A percentile compares a stretch with the other conserved stretches of the same genome.
These are phyloP conservation scores for Phytopythium aichiense DNA, from an alignment of 352 stramenopile species.

Conservation along the genomic window DNA sequence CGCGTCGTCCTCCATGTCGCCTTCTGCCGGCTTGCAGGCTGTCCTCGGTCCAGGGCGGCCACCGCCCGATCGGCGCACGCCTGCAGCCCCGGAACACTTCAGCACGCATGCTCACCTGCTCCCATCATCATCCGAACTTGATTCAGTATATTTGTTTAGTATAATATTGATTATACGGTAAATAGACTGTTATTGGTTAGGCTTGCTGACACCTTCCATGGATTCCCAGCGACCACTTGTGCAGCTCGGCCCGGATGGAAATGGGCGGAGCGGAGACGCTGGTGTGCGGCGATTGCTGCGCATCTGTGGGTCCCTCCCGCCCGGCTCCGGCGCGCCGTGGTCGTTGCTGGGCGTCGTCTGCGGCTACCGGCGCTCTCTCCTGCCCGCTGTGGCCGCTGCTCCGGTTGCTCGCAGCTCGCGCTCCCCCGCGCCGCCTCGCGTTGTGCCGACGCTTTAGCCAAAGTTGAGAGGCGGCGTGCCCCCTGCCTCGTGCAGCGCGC, in stretches of 20 bases:
- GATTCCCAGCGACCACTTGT: background rate
- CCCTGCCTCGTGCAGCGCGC: background rate
- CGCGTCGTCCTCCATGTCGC: background rate
- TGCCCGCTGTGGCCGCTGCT: background rate
- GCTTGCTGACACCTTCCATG: background rate
- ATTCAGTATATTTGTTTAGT: no score
- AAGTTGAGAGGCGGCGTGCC: conserved; percentile 25
- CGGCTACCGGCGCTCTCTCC: background rate
- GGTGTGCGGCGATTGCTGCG: background rate
- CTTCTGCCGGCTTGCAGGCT: background rate
- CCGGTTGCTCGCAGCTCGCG: background rate
- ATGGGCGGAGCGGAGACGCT: background rate
- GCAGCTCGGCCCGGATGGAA: background rate
- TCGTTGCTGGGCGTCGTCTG: background rate
- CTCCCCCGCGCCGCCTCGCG: conserved; percentile 1
- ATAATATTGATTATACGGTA: no score
- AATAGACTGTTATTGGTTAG: no score
- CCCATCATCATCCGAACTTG: no score
- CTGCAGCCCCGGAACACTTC: no score
- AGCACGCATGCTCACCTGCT: no score
- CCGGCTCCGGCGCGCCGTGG: background rate
- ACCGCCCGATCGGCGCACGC: no score
- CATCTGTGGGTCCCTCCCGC: background rate
- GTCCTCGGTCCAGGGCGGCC: no score
- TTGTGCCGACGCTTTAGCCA: conserved; percentile 38